phyloP scores from a whole-genome alignment of 495 filamentous ascomycete species.

The Tuber magnatum region DNA sequence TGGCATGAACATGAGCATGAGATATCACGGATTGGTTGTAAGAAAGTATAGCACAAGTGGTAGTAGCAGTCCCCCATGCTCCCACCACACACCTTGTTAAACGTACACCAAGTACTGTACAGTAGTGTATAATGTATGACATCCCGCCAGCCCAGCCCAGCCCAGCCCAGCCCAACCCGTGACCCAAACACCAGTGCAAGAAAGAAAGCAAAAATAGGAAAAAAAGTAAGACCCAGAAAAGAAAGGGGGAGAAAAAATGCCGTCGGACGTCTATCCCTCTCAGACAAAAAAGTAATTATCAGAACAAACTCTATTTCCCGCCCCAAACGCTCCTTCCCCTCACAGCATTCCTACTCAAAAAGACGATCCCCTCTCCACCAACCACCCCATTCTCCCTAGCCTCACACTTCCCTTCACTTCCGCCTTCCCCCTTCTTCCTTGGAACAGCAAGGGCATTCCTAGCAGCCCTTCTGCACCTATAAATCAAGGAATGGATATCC shows the following conservation, averaged over 20 bases:
- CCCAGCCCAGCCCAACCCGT: neutral
- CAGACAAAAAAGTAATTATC: neutral
- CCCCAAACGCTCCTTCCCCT: neutral
- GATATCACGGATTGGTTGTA: neutral
- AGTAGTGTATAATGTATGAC: neutral
- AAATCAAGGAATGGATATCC: slow-evolving; percentile 16
- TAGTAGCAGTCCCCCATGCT: neutral
- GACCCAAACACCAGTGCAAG: slow-evolving; percentile 1
- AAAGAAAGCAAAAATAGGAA: neutral
- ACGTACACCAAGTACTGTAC: neutral
- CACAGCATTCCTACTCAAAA: slow-evolving; percentile 24
- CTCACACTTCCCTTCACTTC: neutral
- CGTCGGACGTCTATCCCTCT: neutral
- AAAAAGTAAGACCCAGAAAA: neutral
- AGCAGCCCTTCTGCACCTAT: slow-evolving; percentile 22
- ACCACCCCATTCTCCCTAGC: slow-evolving; percentile 7
- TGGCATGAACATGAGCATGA: neutral
- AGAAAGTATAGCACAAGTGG: neutral
- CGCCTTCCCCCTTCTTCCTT: neutral
- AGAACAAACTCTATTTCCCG: neutral
- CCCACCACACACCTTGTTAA: neutral
- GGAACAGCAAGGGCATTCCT: neutral
- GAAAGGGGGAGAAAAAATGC: neutral
- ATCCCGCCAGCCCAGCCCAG: neutral
- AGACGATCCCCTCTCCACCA: slow-evolving; percentile 11